These are phyloP conservation scores for Pythium folliculosum DNA, from an alignment of 352 stramenopile genomes.

Conservation along the genomic window DNA sequence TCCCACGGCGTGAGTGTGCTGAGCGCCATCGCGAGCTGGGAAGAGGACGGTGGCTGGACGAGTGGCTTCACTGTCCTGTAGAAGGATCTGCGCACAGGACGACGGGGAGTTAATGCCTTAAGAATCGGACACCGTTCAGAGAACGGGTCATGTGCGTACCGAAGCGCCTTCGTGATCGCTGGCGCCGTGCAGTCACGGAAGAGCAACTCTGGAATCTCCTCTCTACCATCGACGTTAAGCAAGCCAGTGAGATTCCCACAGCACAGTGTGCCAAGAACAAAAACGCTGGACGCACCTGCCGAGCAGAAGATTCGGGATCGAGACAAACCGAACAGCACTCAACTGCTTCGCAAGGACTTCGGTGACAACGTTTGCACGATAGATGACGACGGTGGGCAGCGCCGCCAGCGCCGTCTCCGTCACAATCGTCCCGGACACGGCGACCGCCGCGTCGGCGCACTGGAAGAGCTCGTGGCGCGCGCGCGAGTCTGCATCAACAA, in stretches of 20 bases:
- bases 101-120: not conserved
- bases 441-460: slow-evolving; percentile 49
- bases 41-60: not conserved
- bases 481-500: not conserved
- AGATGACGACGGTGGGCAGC: slow-evolving; percentile 70
- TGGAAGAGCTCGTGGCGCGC: slow-evolving; percentile 27
- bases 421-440: slow-evolving; percentile 73
- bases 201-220: slow-evolving; percentile 64
- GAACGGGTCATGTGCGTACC: slow-evolving; percentile 7
- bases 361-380: slow-evolving; percentile 64
- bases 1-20: slow-evolving; percentile 12
- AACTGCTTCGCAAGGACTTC: slow-evolving; percentile 53
- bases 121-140: not conserved
- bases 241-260: not conserved
- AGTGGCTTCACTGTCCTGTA: slow-evolving; percentile 4
- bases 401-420: slow-evolving; percentile 56
- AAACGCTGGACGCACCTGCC: slow-evolving; percentile 37
- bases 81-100: not conserved
- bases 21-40: slow-evolving; percentile 20
- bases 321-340: slow-evolving; percentile 71
- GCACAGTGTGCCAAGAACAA: not conserved
- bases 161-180: slow-evolving; percentile 39
- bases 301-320: slow-evolving; percentile 69
- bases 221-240: slow-evolving; percentile 14
- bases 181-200: slow-evolving; percentile 54